Evolutionary conservation across 75 land plant species (phyloP).

Genomic region (Chamaecyparis obtusa): DNA sequence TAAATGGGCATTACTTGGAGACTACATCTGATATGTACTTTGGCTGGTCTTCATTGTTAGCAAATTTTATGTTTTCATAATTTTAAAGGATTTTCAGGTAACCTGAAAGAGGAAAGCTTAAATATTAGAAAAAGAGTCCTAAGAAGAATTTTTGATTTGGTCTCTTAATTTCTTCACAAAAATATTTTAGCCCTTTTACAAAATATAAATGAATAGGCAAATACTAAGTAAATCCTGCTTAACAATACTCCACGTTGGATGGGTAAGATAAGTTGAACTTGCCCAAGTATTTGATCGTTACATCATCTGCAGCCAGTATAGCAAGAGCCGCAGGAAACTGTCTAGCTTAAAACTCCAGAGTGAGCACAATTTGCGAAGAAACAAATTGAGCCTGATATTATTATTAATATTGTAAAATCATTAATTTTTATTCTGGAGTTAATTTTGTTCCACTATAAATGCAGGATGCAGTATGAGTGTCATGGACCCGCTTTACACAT

Average conservation of each 20-base stretch:
- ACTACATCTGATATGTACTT: slow-evolving; percentile 82
- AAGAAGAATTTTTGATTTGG: neutral
- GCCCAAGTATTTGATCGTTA: slow-evolving; percentile 96
- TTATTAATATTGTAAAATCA: neutral
- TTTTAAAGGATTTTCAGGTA: slow-evolving; percentile 90
- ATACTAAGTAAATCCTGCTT: neutral
- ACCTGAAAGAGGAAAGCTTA: slow-evolving; percentile 40
- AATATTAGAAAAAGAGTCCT: neutral
- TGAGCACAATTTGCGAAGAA: neutral
- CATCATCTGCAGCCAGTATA: slow-evolving; percentile 84
- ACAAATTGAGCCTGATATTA: neutral
- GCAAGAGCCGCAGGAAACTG: slow-evolving; percentile 62
- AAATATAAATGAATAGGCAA: neutral
- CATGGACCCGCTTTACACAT: neutral
- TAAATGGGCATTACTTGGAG: slow-evolving; percentile 61
- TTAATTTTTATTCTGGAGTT: neutral
- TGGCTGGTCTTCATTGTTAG: slow-evolving; percentile 67
- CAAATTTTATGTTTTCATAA: slow-evolving; percentile 69
- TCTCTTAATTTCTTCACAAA: neutral
- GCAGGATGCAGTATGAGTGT: neutral
- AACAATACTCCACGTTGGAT: neutral
- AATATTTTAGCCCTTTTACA: neutral
- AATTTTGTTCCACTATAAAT: too few species aligned
- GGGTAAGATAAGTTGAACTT: neutral
- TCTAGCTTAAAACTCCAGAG: neutral